Evolutionary conservation across 202 grass and related monocot species (phyloP).

Genomic region (Setaria italica): DNA sequence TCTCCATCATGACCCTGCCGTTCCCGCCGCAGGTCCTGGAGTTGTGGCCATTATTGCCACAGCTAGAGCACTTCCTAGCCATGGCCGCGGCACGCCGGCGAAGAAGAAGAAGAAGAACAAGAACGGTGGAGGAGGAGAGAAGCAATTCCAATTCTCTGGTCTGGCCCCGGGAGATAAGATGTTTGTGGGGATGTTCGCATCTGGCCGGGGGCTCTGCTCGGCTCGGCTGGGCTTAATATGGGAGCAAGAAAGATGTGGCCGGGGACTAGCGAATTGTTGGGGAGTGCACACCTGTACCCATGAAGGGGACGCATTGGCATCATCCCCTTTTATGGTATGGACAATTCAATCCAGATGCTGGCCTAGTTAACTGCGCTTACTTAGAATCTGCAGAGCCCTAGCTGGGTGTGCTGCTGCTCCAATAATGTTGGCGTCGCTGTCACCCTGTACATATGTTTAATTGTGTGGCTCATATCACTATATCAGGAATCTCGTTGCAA

Average conservation of each 20-base stretch:
- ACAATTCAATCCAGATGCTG: conserved; percentile 51
- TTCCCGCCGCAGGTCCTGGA: conserved; percentile 73
- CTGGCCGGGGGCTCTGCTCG: background rate
- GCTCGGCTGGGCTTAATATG: conserved; percentile 56
- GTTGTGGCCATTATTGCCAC: conserved; percentile 92
- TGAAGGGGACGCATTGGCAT: conserved; percentile 55
- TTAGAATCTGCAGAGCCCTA: conserved; percentile 39
- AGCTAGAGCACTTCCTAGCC: conserved; percentile 86
- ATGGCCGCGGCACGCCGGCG: conserved; percentile 40
- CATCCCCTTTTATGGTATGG: conserved; percentile 48
- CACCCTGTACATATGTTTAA: conserved; percentile 40
- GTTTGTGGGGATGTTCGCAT: conserved; percentile 39
- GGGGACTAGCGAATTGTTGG: conserved; percentile 37
- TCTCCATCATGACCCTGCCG: background rate
- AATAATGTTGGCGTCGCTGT: conserved; percentile 45
- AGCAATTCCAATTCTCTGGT: conserved; percentile 38
- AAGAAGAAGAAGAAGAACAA: background rate
- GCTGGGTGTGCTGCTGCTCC: conserved; percentile 29
- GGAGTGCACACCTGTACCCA: conserved; percentile 51
- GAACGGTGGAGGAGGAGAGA: background rate
- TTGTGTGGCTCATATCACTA: conserved; percentile 44
- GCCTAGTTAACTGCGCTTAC: conserved; percentile 50
- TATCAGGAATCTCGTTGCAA: conserved; percentile 48
- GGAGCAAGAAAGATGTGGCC: conserved; percentile 45
- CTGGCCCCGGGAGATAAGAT: conserved; percentile 36